A percentile compares a stretch with the other conserved stretches of the same genome.
Evolutionary conservation across 768 basidiomycete species (phyloP).

Genomic region (Plicaturopsis crispa): DNA sequence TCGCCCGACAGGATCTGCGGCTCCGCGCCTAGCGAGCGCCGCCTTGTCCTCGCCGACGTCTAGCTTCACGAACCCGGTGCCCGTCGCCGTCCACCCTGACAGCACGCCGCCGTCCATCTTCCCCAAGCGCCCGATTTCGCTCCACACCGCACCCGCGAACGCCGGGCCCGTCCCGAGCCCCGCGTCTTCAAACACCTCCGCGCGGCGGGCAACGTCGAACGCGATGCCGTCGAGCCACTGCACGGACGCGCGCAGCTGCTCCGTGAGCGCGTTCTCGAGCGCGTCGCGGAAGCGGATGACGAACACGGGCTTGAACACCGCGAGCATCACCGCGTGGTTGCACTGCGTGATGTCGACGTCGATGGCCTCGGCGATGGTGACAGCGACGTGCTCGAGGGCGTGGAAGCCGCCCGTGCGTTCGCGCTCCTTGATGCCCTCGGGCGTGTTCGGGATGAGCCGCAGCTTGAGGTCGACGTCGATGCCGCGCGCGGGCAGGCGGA

Average conservation of each 20-base stretch:
- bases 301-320: constrained; percentile 59
- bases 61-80: constrained; percentile 56
- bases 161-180: constrained; percentile 44
- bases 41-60: constrained; percentile 32
- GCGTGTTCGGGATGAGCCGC: constrained; percentile 49
- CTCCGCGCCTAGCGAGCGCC: constrained; percentile 65
- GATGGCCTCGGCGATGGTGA: constrained; percentile 50
- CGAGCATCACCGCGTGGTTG: constrained; percentile 56
- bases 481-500: constrained; percentile 58
- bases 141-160: constrained; percentile 58
- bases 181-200: constrained; percentile 58
- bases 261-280: constrained; percentile 48
- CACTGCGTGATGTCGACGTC: constrained; percentile 46
- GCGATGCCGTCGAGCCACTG: constrained; percentile 49
- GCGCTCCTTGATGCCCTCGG: constrained; percentile 31
- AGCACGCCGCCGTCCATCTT: constrained; percentile 27
- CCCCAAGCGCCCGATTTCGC: constrained; percentile 55
- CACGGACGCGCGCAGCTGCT: constrained; percentile 43
- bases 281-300: constrained; percentile 49
- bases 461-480: constrained; percentile 64
- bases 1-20: constrained; percentile 65
- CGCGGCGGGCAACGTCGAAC: constrained; percentile 50
- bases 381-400: constrained; percentile 46
- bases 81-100: constrained; percentile 45
- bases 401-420: constrained; percentile 41